Evolutionary conservation across 2,329 filamentous ascomycete genomes (phyloP).

Genomic region (Colletotrichum sp.): DNA sequence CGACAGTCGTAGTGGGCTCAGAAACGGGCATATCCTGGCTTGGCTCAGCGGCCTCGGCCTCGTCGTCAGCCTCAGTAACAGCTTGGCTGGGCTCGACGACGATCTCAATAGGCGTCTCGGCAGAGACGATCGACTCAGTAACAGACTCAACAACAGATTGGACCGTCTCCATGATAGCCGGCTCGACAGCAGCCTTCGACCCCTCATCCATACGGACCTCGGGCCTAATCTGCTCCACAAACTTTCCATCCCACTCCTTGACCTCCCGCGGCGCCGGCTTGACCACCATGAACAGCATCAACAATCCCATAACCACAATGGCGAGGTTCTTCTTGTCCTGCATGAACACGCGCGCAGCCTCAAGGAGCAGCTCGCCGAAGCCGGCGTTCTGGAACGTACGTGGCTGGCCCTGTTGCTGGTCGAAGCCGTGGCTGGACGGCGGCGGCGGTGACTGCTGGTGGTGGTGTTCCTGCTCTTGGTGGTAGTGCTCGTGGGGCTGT

Average conservation of each 20-base stretch:
- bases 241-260: conserved; percentile 26
- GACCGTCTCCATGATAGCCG: neutral
- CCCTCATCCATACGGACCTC: neutral
- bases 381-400: conserved; percentile 46
- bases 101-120: neutral
- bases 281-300: conserved; percentile 57
- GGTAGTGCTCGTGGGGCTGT: conserved; percentile 10
- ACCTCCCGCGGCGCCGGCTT: conserved; percentile 26
- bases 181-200: neutral
- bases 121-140: neutral
- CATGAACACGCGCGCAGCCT: conserved; percentile 58
- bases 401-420: conserved; percentile 24
- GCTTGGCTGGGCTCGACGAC: neutral
- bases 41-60: neutral
- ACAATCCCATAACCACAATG: conserved; percentile 57
- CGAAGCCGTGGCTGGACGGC: conserved; percentile 31
- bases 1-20: neutral
- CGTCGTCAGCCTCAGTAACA: neutral
- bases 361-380: conserved; percentile 57
- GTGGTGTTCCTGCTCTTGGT: conserved; percentile 20
- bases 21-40: neutral
- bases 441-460: conserved; percentile 26
- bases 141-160: neutral
- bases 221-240: conserved; percentile 22
- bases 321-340: conserved; percentile 64